Conservation (phyloP, 139 green algal species). For the Chlamydomonas sp. region DNA sequence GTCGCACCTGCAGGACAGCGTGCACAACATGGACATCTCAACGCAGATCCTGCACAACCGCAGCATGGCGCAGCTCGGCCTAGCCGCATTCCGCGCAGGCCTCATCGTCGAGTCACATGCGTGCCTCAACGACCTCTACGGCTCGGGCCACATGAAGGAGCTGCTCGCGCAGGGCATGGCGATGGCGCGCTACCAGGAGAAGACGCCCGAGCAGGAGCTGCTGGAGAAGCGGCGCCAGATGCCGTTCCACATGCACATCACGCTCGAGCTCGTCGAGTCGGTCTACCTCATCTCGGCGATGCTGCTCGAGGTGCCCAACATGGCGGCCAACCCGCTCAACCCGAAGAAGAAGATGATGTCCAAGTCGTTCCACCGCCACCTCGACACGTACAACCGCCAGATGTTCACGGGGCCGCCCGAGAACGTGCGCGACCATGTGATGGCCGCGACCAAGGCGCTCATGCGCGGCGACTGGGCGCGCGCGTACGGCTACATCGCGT, state of each 20-base stretch:
- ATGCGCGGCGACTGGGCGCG: constrained; percentile 77
- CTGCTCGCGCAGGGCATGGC: constrained; percentile 86
- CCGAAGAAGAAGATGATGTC: constrained; percentile 57
- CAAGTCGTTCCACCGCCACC: constrained; percentile 82
- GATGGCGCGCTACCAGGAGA: constrained; percentile 67
- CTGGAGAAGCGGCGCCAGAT: constrained; percentile 91
- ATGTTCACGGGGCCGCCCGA: constrained; percentile 78
- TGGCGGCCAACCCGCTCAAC: constrained; percentile 71
- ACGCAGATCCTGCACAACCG: constrained; percentile 99
- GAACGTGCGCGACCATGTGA: constrained; percentile 95
- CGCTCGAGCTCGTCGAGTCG: constrained; percentile 90
- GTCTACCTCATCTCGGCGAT: constrained; percentile 88
- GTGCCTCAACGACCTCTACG: constrained; percentile 92
- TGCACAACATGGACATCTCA: constrained; percentile 79
- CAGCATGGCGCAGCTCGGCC: constrained; percentile 88
- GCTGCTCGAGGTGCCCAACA: constrained; percentile 88
- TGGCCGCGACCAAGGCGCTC: constrained; percentile 75
- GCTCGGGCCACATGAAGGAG: constrained; percentile 89
- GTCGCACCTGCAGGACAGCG: constrained; percentile 79
- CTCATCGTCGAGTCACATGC: constrained; percentile 82
- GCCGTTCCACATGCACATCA: constrained; percentile 99
- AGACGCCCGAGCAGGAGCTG: constrained; percentile 92
- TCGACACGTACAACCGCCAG: constrained; percentile 87
- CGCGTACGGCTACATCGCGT: constrained; percentile 52
- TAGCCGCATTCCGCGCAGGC: constrained; percentile 83